phyloP scores from a whole-genome alignment of 495 filamentous ascomycete species.

The Hyphodiscus hymeniophilus region DNA sequence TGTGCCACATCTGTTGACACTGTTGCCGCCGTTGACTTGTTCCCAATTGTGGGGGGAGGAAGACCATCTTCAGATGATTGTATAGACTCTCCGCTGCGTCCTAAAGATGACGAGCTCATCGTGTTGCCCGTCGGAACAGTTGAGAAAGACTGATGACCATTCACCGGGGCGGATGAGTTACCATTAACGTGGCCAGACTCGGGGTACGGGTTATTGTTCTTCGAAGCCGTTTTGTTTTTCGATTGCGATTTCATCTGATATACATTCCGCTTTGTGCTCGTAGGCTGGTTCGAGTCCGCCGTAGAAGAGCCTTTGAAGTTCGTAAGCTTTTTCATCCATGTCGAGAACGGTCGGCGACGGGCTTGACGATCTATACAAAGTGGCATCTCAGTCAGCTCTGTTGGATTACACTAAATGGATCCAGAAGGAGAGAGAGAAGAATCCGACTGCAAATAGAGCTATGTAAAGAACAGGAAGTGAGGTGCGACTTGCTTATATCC shows the following conservation, averaged over 20 bases:
- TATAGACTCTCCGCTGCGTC: constrained; percentile 44
- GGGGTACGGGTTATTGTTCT: constrained; percentile 81
- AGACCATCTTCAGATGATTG: constrained; percentile 50
- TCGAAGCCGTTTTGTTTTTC: constrained; percentile 31
- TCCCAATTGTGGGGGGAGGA: constrained; percentile 47
- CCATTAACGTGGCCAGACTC: constrained; percentile 44
- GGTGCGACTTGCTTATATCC: constrained; percentile 18
- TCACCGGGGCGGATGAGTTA: constrained; percentile 29
- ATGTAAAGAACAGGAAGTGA: constrained; percentile 1
- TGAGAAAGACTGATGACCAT: constrained; percentile 52
- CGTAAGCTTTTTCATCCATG: constrained; percentile 89
- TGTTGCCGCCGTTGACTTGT: constrained; percentile 68
- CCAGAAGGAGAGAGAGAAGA: constrained; percentile 13
- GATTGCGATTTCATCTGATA: constrained; percentile 25
- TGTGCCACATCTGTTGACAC: constrained; percentile 57
- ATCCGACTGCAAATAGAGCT: constrained; percentile 4
- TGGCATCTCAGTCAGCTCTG: constrained; percentile 16
- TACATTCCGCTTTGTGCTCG: constrained; percentile 21
- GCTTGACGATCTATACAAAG: constrained; percentile 33
- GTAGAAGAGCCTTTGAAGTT: constrained; percentile 59
- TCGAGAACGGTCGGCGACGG: constrained; percentile 79
- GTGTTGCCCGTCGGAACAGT: constrained; percentile 33
- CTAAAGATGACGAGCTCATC: constrained; percentile 31
- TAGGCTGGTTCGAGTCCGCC: constrained; percentile 19
- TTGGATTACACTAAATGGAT: not conserved